These are phyloP conservation scores for Lichenothelia convexa DNA, from an alignment of 495 filamentous ascomycete genomes.

Conservation along the genomic window DNA sequence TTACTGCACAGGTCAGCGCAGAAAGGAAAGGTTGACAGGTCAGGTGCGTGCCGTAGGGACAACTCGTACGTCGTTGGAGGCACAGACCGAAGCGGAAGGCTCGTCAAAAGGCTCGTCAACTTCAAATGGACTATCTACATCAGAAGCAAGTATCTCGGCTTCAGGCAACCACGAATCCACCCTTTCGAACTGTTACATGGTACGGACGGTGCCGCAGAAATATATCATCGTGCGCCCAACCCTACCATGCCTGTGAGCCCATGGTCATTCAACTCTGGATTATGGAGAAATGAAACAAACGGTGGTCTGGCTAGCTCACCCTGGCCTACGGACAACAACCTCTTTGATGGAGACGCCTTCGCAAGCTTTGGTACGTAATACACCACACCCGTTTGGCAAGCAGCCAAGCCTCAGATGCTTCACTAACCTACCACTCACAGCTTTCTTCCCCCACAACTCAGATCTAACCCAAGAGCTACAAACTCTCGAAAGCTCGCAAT, in stretches of 20 bases:
- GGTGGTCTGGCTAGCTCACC: neutral
- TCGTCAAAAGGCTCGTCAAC: too few relatives aligned
- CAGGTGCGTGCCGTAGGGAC: conserved; percentile 9
- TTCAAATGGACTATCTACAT: neutral
- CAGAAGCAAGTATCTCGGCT: neutral
- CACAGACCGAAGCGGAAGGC: neutral
- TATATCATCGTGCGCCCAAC: neutral
- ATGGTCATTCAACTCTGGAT: neutral
- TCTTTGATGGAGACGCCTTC: neutral
- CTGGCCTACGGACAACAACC: neutral
- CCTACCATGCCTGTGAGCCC: neutral
- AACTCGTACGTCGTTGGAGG: neutral
- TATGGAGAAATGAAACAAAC: neutral
- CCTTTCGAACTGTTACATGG: too few relatives aligned
- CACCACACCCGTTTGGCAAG: too few relatives aligned
- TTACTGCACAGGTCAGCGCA: conserved; percentile 7
- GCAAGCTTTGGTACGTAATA: neutral
- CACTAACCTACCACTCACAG: too few relatives aligned
- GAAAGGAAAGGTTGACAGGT: conserved; percentile 8
- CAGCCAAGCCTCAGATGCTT: too few relatives aligned
- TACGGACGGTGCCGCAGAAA: too few relatives aligned
- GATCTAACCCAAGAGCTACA: neutral
- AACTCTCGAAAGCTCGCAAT: neutral
- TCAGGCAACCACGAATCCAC: too few relatives aligned
- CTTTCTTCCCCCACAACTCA: neutral